Percentiles rank a stretch among this genome's conserved stretches.
phyloP scores from a whole-genome alignment of 768 basidiomycete species.

The Boletus rufocinnamomeus region DNA sequence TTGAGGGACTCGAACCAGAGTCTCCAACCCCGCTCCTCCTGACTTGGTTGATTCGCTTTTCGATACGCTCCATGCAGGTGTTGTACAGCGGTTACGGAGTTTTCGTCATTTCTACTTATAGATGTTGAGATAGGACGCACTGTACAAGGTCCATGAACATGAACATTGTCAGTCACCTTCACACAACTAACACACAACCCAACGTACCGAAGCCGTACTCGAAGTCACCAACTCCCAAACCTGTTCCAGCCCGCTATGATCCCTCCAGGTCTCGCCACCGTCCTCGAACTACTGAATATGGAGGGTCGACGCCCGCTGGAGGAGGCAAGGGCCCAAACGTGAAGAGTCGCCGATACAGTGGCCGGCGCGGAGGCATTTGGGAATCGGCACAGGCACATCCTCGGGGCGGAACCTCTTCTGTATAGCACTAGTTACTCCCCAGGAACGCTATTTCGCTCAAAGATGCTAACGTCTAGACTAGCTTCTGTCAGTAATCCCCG shows the following conservation, averaged over 20 bases:
- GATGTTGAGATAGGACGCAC: too few relatives aligned
- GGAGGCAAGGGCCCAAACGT: too few relatives aligned
- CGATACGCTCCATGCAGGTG: constrained; percentile 53
- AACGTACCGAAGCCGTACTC: too few relatives aligned
- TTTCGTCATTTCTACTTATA: constrained; percentile 33
- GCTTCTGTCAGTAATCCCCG: constrained; percentile 1
- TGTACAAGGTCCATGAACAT: too few relatives aligned
- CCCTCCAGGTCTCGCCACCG: neutral
- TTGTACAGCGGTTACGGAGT: constrained; percentile 41
- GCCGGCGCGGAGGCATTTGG: too few relatives aligned
- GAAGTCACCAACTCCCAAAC: constrained; percentile 9
- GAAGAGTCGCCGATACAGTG: too few relatives aligned
- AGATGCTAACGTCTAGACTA: constrained; percentile 5
- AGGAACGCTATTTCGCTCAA: constrained; percentile 7
- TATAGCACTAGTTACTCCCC: constrained; percentile 6
- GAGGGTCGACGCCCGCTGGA: neutral
- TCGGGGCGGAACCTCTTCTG: neutral
- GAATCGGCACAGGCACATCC: too few relatives aligned
- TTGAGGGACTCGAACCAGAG: too few relatives aligned
- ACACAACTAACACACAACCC: too few relatives aligned
- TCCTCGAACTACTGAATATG: constrained; percentile 1
- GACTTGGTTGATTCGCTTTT: constrained; percentile 35
- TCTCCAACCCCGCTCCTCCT: constrained; percentile 18
- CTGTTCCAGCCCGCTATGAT: neutral
- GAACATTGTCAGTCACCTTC: too few relatives aligned